A percentile compares a stretch with the other conserved stretches of the same genome.
phyloP scores from a whole-genome alignment of 331 rosid species.

The Rosa hybrid region DNA sequence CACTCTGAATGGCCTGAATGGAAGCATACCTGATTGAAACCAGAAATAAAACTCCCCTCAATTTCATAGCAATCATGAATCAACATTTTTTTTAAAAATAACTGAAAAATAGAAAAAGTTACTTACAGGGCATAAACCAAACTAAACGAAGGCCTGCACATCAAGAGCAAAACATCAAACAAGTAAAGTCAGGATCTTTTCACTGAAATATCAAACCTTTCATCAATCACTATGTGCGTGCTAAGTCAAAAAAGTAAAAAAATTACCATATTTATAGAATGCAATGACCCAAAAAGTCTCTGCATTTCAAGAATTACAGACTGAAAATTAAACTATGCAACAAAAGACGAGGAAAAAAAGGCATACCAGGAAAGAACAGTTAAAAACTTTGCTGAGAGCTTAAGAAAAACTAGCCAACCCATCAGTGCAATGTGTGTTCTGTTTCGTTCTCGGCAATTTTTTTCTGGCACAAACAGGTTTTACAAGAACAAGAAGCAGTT shows the following conservation, averaged over 20 bases:
- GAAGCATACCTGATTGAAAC: constrained; percentile 46
- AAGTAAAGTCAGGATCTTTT: neutral
- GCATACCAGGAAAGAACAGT: constrained; percentile 46
- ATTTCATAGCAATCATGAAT: neutral
- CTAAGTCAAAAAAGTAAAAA: neutral
- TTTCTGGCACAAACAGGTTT: neutral
- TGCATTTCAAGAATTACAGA: constrained; percentile 10
- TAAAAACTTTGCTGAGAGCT: constrained; percentile 33
- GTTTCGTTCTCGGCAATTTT: neutral
- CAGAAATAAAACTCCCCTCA: neutral
- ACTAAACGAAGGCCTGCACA: constrained; percentile 60
- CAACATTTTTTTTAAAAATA: neutral
- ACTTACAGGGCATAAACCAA: constrained; percentile 59
- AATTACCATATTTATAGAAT: neutral
- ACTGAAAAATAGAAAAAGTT: neutral
- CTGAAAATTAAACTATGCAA: neutral
- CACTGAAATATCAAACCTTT: neutral
- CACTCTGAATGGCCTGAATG: constrained; percentile 53
- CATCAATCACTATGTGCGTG: neutral
- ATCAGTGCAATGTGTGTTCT: constrained; percentile 21
- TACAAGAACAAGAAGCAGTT: neutral
- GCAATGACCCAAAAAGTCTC: neutral
- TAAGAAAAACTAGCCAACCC: constrained; percentile 35
- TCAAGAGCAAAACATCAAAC: neutral
- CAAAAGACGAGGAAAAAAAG: neutral